These are phyloP conservation scores for Escallonia rubra DNA, from an alignment of 129 eudicot genomes.

Conservation along the genomic window DNA sequence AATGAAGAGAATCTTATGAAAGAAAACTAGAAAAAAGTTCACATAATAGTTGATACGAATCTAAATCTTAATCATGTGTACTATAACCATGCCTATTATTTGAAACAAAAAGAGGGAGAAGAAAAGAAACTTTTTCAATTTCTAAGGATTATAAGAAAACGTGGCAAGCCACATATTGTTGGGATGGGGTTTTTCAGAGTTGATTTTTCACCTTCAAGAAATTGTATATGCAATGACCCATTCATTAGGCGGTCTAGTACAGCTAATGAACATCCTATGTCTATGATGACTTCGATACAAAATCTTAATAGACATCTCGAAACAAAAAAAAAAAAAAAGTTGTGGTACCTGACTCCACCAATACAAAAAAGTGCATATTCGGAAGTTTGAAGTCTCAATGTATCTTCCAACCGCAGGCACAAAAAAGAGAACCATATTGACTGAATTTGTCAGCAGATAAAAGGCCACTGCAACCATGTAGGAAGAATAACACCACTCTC, in stretches of 20 bases:
- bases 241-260: too few species aligned
- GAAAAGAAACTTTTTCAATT: too few species aligned
- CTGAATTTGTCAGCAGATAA: conserved; percentile 85
- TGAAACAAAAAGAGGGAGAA: too few species aligned
- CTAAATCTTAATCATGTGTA: not conserved
- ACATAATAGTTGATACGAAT: not conserved
- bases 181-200: too few species aligned
- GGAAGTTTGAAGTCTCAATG: conserved; percentile 82
- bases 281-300: too few species aligned
- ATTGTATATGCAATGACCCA: too few species aligned
- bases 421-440: conserved; percentile 78
- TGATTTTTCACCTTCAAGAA: too few species aligned
- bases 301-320: too few species aligned
- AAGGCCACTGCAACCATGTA: conserved; percentile 83
- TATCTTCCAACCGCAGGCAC: conserved; percentile 93
- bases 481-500: conserved; percentile 98
- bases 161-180: too few species aligned
- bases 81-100: not conserved
- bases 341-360: conserved; percentile 88
- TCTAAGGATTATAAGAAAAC: too few species aligned
- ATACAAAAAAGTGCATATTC: conserved; percentile 49
- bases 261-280: too few species aligned
- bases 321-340: too few species aligned
- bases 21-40: conserved; percentile 5
- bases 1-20: conserved; percentile 11